A percentile compares a stretch with the other conserved stretches of the same genome.
Evolutionary conservation across 2,329 filamentous ascomycete species (phyloP).

Genomic region (Exophiala lecanii-corni): DNA sequence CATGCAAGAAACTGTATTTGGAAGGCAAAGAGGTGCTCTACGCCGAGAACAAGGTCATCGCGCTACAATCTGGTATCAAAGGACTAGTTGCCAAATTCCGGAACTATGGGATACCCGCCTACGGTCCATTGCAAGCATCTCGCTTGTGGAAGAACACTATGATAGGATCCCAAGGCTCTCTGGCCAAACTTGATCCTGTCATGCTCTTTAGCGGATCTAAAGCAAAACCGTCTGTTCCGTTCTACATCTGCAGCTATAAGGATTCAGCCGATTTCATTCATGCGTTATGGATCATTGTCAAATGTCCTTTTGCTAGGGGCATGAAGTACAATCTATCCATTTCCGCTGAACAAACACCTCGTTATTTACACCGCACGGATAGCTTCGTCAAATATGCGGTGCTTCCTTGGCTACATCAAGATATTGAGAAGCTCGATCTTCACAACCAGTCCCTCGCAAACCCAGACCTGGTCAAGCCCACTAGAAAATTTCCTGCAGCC

Average conservation of each 20-base stretch:
- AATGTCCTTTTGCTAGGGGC: constrained; percentile 17
- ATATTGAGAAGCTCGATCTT: constrained; percentile 15
- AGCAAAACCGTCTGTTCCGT: constrained; percentile 11
- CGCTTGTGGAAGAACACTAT: constrained; percentile 3
- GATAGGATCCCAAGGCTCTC: neutral
- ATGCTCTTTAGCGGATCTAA: constrained; percentile 16
- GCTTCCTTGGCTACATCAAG: constrained; percentile 17
- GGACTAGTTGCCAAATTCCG: constrained; percentile 18
- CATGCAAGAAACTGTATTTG: constrained; percentile 16
- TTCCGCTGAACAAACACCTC: constrained; percentile 6
- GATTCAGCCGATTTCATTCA: constrained; percentile 17
- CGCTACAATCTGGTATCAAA: constrained; percentile 17
- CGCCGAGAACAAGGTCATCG: constrained; percentile 20
- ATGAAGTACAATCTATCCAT: constrained; percentile 19
- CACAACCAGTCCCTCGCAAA: constrained; percentile 2
- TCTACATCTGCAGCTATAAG: constrained; percentile 19
- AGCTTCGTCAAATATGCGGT: constrained; percentile 12
- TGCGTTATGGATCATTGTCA: constrained; percentile 22
- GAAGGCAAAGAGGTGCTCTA: constrained; percentile 18
- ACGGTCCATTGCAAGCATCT: constrained; percentile 12
- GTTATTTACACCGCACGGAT: constrained; percentile 8
- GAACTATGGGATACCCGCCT: constrained; percentile 21
- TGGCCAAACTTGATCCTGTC: constrained; percentile 14
- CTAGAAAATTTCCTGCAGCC: neutral
- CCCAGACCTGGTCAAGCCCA: neutral